Evolutionary conservation across 495 filamentous ascomycete genomes (phyloP).

Genomic region (Extremus antarcticus): DNA sequence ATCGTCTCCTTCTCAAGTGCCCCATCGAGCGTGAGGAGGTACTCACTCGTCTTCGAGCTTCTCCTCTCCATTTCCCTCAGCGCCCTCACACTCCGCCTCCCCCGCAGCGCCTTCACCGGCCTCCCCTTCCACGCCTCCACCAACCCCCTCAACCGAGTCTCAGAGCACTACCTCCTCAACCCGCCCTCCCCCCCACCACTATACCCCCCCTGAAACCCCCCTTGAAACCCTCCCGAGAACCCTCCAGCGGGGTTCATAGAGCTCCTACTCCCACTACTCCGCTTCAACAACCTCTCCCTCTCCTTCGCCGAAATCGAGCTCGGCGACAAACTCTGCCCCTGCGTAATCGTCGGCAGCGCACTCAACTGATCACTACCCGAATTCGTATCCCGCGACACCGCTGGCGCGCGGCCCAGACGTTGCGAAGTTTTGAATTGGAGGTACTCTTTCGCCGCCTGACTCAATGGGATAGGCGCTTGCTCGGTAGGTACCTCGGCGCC

Average conservation of each 20-base stretch:
- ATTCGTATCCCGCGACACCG: conserved; percentile 10
- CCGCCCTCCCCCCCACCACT: no score
- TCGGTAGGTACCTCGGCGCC: conserved; percentile 73
- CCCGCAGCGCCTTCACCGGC: conserved; percentile 10
- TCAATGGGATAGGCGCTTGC: conserved; percentile 66
- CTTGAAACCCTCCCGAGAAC: no score
- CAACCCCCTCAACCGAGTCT: no score
- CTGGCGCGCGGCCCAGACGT: conserved; percentile 15
- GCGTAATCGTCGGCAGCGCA: conserved; percentile 11
- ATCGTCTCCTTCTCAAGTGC: background rate
- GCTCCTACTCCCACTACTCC: conserved; percentile 8
- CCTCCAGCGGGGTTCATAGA: no score
- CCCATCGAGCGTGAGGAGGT: conserved; percentile 1
- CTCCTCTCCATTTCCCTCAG: conserved; percentile 9
- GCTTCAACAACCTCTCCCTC: conserved; percentile 11
- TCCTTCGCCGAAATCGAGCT: conserved; percentile 4
- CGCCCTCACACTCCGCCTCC: background rate
- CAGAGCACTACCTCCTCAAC: conserved; percentile 20
- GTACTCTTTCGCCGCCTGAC: conserved; percentile 65
- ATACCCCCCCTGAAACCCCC: no score
- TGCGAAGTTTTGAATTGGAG: conserved; percentile 63
- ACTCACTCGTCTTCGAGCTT: conserved; percentile 3
- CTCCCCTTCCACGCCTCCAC: background rate
- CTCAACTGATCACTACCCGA: conserved; percentile 10
- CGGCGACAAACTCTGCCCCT: background rate